Base-by-base conservation (phyloP, 2,329 filamentous ascomycete species). In the Colletotrichum gloeosporioides region DNA sequence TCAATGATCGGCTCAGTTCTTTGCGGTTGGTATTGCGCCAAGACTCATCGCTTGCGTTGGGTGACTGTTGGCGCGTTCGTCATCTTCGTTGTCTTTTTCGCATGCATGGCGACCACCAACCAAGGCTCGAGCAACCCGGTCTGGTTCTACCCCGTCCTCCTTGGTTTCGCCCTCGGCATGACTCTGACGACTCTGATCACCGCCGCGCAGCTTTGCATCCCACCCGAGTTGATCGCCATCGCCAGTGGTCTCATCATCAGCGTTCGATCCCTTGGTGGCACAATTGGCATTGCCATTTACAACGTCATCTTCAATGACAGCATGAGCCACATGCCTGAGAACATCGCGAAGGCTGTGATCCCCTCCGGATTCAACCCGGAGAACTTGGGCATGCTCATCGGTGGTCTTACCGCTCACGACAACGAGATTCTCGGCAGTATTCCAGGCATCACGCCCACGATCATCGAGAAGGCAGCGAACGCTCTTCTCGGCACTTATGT, bases 161-260 rank as follows among this genome's bases (percentile, higher is more conserved):
- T 86, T 34, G 85, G 85, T 59, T 73, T 78, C 10, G 84, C 78
- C 5, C 79, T 85, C 13, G 85, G 85, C 15, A 84, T 85, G 77
- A 80, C 79, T 4, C 77, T 86, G 36, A 82, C 79, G 6, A 81
- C 84, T 4, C 78, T 87, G 2, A 77, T 86, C 22, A 85, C 84
- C 3, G 82, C 80, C 16, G 85, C 85, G 8, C 86, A 87, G 78
- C 80, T 87, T 4, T 84, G 81, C 9, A 84, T 82, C 2, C 85
- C 84, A 0, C 81, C 79, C 0, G 83, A 85, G 18, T 80, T 87
- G 16, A 86, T 87, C 27, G 80, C 86, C 3, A 81, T 83, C 13
- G 81, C 84, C 6, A 84, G 81, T 22, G 84, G 85, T 7, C 79
- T 87, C 18, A 80, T 87, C 39, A 85, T 87, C 34, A 80, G 83